Evolutionary conservation across 1,284 basidiomycete genomes (phyloP).

Genomic region (Cutaneotrichosporon spelunceum): DNA sequence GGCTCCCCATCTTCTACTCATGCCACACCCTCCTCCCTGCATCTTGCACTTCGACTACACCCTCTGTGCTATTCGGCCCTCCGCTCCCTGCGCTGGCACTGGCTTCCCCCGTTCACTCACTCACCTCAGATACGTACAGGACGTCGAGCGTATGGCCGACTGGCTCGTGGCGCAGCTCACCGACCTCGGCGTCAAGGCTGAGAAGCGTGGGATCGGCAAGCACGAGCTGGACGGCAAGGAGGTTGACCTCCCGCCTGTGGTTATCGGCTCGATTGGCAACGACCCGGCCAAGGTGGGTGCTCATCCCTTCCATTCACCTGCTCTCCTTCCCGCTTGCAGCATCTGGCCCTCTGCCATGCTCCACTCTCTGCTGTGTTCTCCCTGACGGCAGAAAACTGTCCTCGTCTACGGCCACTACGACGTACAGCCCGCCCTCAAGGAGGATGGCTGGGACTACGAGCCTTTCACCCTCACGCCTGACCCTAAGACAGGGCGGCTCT

Average conservation of each 20-base stretch:
- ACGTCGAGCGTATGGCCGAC: slow-evolving; percentile 77
- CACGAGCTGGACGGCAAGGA: slow-evolving; percentile 77
- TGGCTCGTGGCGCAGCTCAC: slow-evolving; percentile 73
- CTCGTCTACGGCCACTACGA: slow-evolving; percentile 84
- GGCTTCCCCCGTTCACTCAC: background rate
- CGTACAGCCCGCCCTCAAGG: slow-evolving; percentile 57
- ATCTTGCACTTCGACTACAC: no score
- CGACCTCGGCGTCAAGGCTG: slow-evolving; percentile 69
- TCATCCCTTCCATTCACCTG: background rate
- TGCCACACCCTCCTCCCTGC: no score
- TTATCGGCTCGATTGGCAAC: slow-evolving; percentile 78
- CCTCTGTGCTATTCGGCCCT: no score
- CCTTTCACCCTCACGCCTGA: slow-evolving; percentile 79
- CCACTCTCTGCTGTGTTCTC: background rate
- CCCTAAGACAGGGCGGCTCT: slow-evolving; percentile 56
- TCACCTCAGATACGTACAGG: slow-evolving; percentile 61
- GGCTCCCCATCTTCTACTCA: background rate
- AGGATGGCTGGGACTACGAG: slow-evolving; percentile 87
- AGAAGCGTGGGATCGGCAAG: slow-evolving; percentile 70
- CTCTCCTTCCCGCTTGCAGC: background rate
- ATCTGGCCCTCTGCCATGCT: background rate
- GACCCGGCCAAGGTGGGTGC: slow-evolving; percentile 64
- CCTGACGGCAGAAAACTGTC: slow-evolving; percentile 65
- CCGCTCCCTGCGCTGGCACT: background rate
- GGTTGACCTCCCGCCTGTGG: slow-evolving; percentile 74